Base-by-base conservation (phyloP, 108 stramenopile genomes). In the Cyclotella choctawhatcheeana region DNA sequence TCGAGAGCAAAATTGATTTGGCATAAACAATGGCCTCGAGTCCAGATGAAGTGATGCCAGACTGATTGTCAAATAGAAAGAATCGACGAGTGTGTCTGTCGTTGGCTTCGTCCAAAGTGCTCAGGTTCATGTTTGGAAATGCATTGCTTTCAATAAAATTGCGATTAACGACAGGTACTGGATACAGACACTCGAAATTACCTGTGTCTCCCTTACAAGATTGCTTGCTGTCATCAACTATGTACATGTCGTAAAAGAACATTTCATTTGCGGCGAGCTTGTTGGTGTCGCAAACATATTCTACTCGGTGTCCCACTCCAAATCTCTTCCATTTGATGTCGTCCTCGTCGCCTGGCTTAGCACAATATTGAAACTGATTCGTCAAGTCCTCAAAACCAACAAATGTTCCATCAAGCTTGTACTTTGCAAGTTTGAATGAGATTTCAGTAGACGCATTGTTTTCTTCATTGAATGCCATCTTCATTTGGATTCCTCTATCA, bases 41-140 rank as follows among this genome's bases (percentile, higher is more conserved):
- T n/a, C 78, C 79, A 2, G 73, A 47, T 5, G 45, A 34, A 26
- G 82, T 71, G 48, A n/a, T 35, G 7, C 77, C 73, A 64, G 77
- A 76, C 76, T 73, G 33, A 44, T 78, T 66, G 69, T 94, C 91
- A 58, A 81, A 86, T 53, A 94, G 75, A 58, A 88, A 87, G 77
- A 94, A 94, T 10, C 93, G 77, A 5, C 93, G 81, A 17, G 80
- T 76, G 37, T 89, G 85, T 0, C 67, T 48, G 70, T 91, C 88
- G 61, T 90, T 84, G 31, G 66, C 10, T 44, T 85, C 87, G 17
- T 88, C 83, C 8, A 33, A 31, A 10, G 47, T 24, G 10, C 54
- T 17, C 5, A 48, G 20, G 65, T 90, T 90, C 24, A 73, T 43
- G 59, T 90, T 90, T 13, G 86, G 86, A 24, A 67, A 76, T 13